Conservation (phyloP, 306 rosid species). For the Dryas alaskensis region DNA sequence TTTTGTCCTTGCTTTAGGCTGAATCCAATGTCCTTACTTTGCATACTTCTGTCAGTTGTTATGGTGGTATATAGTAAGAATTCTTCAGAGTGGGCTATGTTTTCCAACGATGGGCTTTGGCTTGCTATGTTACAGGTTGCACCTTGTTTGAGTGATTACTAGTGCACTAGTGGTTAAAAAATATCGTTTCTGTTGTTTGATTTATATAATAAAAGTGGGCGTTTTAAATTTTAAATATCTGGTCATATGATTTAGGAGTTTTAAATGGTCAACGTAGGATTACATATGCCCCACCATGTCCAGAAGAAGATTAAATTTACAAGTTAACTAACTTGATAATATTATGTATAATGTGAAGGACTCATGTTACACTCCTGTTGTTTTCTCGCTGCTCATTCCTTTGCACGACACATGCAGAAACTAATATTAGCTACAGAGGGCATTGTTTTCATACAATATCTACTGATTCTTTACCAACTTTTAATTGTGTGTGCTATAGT, state of each 20-base stretch:
- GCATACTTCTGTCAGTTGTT: slow-evolving; percentile 1
- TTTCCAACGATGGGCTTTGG: slow-evolving; percentile 3
- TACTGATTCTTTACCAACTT: slow-evolving; percentile 22
- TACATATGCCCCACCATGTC: neutral
- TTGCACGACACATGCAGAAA: neutral
- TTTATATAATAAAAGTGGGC: neutral
- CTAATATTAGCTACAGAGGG: slow-evolving; percentile 8
- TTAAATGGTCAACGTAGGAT: neutral
- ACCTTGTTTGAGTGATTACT: neutral
- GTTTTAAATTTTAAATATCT: neutral
- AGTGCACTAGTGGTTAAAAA: neutral
- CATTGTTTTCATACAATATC: slow-evolving; percentile 9
- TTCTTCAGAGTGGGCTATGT: neutral
- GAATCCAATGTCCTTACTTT: slow-evolving; percentile 12
- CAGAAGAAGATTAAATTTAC: slow-evolving; percentile 4
- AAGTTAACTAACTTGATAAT: neutral
- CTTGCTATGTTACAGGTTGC: neutral
- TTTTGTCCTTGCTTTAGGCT: slow-evolving; percentile 3
- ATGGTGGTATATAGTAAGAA: neutral
- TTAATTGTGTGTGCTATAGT: slow-evolving; percentile 42
- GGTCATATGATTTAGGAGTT: neutral
- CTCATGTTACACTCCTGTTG: neutral
- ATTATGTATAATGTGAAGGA: neutral
- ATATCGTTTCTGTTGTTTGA: neutral
- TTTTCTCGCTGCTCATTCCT: slow-evolving; percentile 8